Conservation (phyloP, 2,329 filamentous ascomycete species). For the Scorias spongiosa region DNA sequence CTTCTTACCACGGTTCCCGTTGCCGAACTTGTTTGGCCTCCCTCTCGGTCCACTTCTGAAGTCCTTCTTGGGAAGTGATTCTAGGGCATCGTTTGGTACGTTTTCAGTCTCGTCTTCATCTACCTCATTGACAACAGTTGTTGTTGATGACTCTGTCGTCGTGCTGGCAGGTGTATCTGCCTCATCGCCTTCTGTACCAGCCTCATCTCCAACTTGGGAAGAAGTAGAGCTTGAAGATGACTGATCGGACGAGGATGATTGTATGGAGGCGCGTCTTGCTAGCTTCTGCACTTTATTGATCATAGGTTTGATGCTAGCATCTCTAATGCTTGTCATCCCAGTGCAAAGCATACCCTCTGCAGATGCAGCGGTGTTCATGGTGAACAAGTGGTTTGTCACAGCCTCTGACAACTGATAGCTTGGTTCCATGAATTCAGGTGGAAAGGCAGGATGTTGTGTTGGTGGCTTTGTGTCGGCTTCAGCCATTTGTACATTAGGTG, state of each 20-base stretch:
- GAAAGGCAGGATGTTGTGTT: conserved; percentile 16
- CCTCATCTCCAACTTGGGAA: conserved; percentile 9
- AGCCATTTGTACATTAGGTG: neutral
- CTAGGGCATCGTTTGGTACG: conserved; percentile 6
- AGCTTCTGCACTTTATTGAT: conserved; percentile 13
- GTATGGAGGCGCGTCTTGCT: conserved; percentile 10
- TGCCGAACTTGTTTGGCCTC: conserved; percentile 9
- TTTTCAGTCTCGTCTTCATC: conserved; percentile 4
- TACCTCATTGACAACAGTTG: conserved; percentile 2
- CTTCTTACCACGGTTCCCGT: conserved; percentile 3
- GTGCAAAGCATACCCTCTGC: conserved; percentile 47
- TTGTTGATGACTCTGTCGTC: conserved; percentile 1
- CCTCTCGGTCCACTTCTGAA: conserved; percentile 3
- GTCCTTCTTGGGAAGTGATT: conserved; percentile 1
- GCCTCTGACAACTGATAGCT: conserved; percentile 38
- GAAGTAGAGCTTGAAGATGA: conserved; percentile 6
- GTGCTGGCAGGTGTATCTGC: neutral
- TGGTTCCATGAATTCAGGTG: conserved; percentile 12
- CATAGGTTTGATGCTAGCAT: conserved; percentile 12
- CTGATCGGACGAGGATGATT: conserved; percentile 13
- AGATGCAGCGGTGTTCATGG: conserved; percentile 49
- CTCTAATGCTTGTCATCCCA: conserved; percentile 22
- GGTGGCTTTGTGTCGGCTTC: conserved; percentile 9
- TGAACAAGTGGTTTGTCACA: conserved; percentile 56
- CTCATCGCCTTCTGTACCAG: conserved; percentile 11